phyloP scores from a whole-genome alignment of 1,284 basidiomycete genomes.

The Melampsora larici-populina region DNA sequence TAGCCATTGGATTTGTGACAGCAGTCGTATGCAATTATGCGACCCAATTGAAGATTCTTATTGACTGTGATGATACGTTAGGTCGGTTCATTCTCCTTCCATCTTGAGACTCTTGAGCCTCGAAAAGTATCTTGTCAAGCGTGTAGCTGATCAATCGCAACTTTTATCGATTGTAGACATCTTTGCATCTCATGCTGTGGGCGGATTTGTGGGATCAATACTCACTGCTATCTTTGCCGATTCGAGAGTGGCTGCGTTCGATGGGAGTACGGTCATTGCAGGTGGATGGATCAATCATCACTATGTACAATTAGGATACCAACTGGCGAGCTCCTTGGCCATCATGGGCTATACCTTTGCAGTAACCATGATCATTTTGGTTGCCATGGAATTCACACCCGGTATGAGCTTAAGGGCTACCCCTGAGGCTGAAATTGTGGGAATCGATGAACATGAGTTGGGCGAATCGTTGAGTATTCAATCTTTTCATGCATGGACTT shows the following conservation, averaged over 20 bases:
- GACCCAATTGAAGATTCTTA: slow-evolving; percentile 82
- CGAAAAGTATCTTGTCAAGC: background rate
- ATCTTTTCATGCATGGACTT: background rate
- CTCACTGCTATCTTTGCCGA: slow-evolving; percentile 85
- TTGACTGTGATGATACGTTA: slow-evolving; percentile 71
- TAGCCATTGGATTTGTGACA: slow-evolving; percentile 78
- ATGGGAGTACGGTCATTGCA: slow-evolving; percentile 68
- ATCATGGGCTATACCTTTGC: slow-evolving; percentile 76
- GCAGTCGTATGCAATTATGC: slow-evolving; percentile 87
- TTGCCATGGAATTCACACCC: slow-evolving; percentile 90
- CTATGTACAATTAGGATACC: slow-evolving; percentile 72
- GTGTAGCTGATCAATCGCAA: slow-evolving; percentile 51
- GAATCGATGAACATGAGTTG: slow-evolving; percentile 88
- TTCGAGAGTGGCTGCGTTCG: slow-evolving; percentile 73
- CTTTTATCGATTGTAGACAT: slow-evolving; percentile 58
- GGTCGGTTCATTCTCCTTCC: slow-evolving; percentile 60
- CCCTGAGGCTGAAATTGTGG: slow-evolving; percentile 84
- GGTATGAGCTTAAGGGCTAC: slow-evolving; percentile 70
- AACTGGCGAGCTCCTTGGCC: slow-evolving; percentile 73
- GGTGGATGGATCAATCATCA: slow-evolving; percentile 86
- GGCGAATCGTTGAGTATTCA: slow-evolving; percentile 64
- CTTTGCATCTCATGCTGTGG: slow-evolving; percentile 84
- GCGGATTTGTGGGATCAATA: slow-evolving; percentile 81
- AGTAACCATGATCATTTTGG: slow-evolving; percentile 67
- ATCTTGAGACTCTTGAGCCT: background rate